Evolutionary conservation across 495 filamentous ascomycete genomes (phyloP), one percentile per base, ranked within the genome.

Genomic region (Aspergillus olivimuriae): DNA sequence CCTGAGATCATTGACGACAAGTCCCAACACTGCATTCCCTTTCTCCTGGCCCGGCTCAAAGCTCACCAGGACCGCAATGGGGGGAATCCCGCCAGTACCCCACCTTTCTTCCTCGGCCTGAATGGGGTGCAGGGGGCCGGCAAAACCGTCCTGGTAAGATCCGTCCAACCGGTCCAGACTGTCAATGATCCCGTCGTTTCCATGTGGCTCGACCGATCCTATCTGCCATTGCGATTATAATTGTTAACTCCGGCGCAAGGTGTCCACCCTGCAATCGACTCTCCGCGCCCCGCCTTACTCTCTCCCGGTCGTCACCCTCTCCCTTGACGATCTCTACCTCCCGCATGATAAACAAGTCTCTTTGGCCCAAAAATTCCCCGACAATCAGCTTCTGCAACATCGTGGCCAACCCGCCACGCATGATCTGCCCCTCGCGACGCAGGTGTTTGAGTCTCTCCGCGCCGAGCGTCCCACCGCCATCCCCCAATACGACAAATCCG

Each of bases 251-350:
- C 22, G 9, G 10, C 35, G 17, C 16, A 17, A 81, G 78, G 77
- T 90, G 4, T 77, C 79, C 20, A 74, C 75, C 7, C 76, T 95
- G 16, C 68, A 79, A 36, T 53, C 74, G 15, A 82, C 75, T n/a
- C 77, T 95, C 26, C 69, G 72, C 41, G 69, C 74, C n/a, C 72
- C 77, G 18, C 80, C 80, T 1, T 76, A 87, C 60, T 74, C 70
- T 8, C 73, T 95, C 30, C 68, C 78, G 41, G 87, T 86, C 4
- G 69, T 85, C 24, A 86, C 90, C 6, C 72, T 89, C 54, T 90
- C 85, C 55, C 88, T 95, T 43, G 91, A 96, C 61, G 90, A 97
- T 62, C 79, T 96, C 43, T 96, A 96, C 61, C 77, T 94, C 42
- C 69, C 81, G 3, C 83, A 86, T 62, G 69, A 66, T 32, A 75